Conservation (phyloP, 2,329 filamentous ascomycete species). For the Gnomoniopsis smithogilvyi region DNA sequence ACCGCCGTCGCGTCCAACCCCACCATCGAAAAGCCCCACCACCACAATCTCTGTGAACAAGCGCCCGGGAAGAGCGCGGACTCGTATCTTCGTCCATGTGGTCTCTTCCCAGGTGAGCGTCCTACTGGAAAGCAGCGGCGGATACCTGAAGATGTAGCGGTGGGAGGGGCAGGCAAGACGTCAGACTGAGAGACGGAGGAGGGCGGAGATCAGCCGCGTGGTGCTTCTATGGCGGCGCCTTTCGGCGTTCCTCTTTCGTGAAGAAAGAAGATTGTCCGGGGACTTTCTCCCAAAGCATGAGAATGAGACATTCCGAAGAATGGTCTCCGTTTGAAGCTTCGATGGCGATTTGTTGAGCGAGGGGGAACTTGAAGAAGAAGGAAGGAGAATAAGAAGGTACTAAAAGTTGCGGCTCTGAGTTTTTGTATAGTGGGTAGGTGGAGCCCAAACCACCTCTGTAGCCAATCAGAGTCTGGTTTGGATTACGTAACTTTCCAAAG, state of each 20-base stretch:
- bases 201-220: conserved; percentile 75
- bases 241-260: conserved; percentile 67
- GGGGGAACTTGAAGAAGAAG: conserved; percentile 54
- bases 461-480: conserved; percentile 2
- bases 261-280: conserved; percentile 71
- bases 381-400: conserved; percentile 27
- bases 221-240: conserved; percentile 99
- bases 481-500: conserved; percentile 10
- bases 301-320: conserved; percentile 30
- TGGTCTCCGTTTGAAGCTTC: conserved; percentile 88
- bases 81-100: conserved; percentile 86
- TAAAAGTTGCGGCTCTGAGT: conserved; percentile 19
- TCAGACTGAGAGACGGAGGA: conserved; percentile 43
- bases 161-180: conserved; percentile 28
- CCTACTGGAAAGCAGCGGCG: not conserved
- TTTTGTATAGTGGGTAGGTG: conserved; percentile 15
- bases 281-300: conserved; percentile 99
- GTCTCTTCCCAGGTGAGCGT: conserved; percentile 27
- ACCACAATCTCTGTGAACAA: conserved; percentile 18
- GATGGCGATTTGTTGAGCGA: conserved; percentile 99
- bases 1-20: conserved; percentile 34
- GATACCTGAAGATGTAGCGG: conserved; percentile 28
- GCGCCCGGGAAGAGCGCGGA: conserved; percentile 51
- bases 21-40: conserved; percentile 35
- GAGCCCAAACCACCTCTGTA: not conserved